Evolutionary conservation across 108 stramenopile genomes (phyloP).

Genomic region (Nannochloropsis salina): DNA sequence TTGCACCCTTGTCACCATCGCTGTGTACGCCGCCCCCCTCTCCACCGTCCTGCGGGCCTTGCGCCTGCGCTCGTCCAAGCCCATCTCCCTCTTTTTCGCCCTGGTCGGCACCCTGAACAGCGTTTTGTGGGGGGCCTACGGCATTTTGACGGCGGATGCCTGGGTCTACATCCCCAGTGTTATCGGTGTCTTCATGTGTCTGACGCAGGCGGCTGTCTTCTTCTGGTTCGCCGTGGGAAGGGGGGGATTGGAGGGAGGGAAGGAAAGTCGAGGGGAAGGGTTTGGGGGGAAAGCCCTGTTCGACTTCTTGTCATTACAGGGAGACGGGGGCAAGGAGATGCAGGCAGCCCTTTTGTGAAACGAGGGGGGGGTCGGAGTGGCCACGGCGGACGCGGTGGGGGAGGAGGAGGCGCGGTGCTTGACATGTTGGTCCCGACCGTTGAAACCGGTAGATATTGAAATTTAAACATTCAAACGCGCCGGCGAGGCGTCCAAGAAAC

Average conservation of each 20-base stretch:
- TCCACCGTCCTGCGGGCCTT: slow-evolving; percentile 3
- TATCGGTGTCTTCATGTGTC: neutral
- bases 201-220: neutral
- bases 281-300: neutral
- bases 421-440: too few relatives aligned
- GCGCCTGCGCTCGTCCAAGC: neutral
- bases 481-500: too few relatives aligned
- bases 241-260: slow-evolving; percentile 18
- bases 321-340: neutral
- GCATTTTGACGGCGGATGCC: neutral
- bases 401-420: neutral
- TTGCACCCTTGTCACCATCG: neutral
- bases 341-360: neutral
- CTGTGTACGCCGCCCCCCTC: neutral
- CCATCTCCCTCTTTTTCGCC: slow-evolving; percentile 7
- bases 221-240: neutral
- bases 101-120: neutral
- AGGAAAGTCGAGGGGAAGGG: neutral
- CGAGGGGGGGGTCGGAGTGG: neutral
- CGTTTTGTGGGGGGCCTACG: slow-evolving; percentile 1
- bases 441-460: too few relatives aligned
- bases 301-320: neutral
- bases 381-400: neutral
- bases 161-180: neutral
- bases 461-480: too few relatives aligned